Conservation (phyloP, 768 basidiomycete species). For the Inosperma sp. region DNA sequence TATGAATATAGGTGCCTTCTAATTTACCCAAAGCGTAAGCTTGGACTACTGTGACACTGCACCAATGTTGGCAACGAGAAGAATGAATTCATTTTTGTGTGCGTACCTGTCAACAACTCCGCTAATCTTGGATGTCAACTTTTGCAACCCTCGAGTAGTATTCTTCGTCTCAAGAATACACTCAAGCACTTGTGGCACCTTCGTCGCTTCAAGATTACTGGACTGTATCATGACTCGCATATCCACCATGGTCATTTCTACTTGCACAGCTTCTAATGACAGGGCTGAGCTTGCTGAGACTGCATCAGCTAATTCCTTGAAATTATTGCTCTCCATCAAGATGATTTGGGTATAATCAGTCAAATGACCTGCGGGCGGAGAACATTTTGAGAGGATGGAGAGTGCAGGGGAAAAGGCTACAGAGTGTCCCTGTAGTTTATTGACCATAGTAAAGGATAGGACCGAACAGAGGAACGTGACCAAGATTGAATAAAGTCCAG, state of each 20-base stretch:
- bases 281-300: not conserved
- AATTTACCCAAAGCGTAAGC: conserved; percentile 51
- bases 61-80: not conserved
- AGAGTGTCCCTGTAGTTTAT: too few relatives aligned
- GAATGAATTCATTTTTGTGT: not conserved
- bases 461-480: not conserved
- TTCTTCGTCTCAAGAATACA: conserved; percentile 43
- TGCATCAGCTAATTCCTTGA: not conserved
- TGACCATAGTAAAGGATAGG: not conserved
- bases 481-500: not conserved
- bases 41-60: conserved; percentile 67
- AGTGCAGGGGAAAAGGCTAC: not conserved
- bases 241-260: not conserved
- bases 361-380: not conserved
- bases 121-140: conserved; percentile 56
- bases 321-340: not conserved
- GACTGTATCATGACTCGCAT: not conserved
- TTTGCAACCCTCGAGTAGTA: conserved; percentile 54
- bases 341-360: not conserved
- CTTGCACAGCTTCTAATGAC: not conserved
- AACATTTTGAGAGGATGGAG: not conserved
- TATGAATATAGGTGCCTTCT: conserved; percentile 41
- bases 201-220: not conserved
- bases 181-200: not conserved
- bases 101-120: conserved; percentile 71